Conservation (phyloP, 208 protist species). For the Endotrypanum monterogeii region DNA sequence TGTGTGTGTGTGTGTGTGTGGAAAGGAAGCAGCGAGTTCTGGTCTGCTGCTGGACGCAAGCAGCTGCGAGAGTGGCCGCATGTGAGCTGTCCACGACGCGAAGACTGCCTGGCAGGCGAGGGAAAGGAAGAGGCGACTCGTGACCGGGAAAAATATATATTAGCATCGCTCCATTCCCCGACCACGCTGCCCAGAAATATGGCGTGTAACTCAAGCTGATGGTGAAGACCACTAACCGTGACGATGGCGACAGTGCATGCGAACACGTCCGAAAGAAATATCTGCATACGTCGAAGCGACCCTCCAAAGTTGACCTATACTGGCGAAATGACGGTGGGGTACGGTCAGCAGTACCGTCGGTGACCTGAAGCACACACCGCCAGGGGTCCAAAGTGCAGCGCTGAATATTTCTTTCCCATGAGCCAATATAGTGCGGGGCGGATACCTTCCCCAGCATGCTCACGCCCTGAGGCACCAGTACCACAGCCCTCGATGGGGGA, state of each 20-base stretch:
- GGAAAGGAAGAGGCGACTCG: conserved; percentile 18
- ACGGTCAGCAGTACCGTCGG: neutral
- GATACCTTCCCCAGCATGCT: neutral
- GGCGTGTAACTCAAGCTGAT: conserved; percentile 1
- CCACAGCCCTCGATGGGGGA: neutral
- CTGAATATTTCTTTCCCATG: neutral
- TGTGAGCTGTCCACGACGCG: conserved; percentile 13
- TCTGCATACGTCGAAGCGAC: neutral
- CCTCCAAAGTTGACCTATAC: neutral
- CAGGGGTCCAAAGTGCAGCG: neutral
- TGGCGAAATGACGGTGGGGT: neutral
- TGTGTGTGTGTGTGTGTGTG: no score
- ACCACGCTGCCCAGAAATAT: conserved; percentile 25
- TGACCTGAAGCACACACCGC: neutral
- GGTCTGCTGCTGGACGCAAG: neutral
- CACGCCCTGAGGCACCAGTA: neutral
- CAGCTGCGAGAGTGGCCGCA: neutral
- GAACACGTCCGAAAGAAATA: neutral
- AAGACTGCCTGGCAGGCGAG: conserved; percentile 16
- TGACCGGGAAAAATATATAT: conserved; percentile 19
- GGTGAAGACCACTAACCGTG: neutral
- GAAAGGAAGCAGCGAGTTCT: neutral
- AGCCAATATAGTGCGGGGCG: no score
- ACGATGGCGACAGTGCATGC: neutral
- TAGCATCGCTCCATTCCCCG: conserved; percentile 12